Base-by-base conservation (phyloP, 441 rosid species). In the Pelargonium fulgidum region DNA sequence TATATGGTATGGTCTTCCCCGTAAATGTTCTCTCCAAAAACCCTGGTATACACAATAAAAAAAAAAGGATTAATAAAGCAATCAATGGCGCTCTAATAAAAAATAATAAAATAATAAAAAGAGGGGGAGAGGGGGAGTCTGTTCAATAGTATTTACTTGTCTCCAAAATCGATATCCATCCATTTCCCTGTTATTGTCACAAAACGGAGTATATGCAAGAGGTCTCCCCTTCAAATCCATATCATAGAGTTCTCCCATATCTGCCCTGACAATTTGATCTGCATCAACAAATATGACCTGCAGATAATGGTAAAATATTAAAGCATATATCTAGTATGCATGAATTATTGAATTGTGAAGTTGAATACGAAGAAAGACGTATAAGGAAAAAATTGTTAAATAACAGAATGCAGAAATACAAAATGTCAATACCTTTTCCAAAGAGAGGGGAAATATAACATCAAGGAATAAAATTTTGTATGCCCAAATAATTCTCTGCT, bases 251-350 rank as follows among this genome's bases (percentile, higher is more conserved):
- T 95, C 98, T 73, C 97, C 98, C 95, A 95, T 92, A 80, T 95
- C 97, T 69, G 99, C 85, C 75, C 96, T 82, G 70, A 95, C 89
- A 68, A 95, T 81, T 80, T 95, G 99, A 86, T 95, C 98, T 4
- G 99, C 99, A 78, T 92, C 99, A 8, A 92, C 99, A 80, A 95
- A 95, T 81, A 95, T 92, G 81, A 95, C 99, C 99, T 95, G 85
- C 79, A 68, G 48, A 69, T 62, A 29, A 16, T 11, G 41, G 41
- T 10, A 29, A 41, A 14, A 22, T 62, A 22, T 62, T 22, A 58
- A 10, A 6, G 29, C 29, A 58, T 58, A 7, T 58, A 17, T 58
- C 56, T 12, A 12, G 2, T 42, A 10, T 8, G 4, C n/a, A 4
- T 4, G 39, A 33, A 33, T 33, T 33, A 33, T 33, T 33, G 14